Conservation (phyloP, 75 land plant genomes). For the Sequoia sempervirens region DNA sequence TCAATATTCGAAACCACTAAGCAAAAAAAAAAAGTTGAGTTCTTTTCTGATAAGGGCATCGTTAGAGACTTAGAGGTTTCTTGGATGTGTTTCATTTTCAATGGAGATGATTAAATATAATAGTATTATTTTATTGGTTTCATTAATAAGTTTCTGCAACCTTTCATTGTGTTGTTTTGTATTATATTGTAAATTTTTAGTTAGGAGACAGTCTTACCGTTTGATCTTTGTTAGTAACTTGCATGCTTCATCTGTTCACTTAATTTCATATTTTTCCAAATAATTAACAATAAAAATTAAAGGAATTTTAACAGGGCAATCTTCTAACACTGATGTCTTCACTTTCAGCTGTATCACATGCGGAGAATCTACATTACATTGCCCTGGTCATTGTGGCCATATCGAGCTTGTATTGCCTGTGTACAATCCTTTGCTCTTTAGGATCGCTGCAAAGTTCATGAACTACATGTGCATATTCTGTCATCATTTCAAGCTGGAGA, state of each 20-base stretch:
- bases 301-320: not conserved
- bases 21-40: not conserved
- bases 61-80: not conserved
- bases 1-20: not conserved
- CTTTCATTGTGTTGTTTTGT: not conserved
- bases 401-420: constrained; percentile 75
- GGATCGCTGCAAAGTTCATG: constrained; percentile 42
- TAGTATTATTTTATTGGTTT: not conserved
- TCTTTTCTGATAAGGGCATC: not conserved
- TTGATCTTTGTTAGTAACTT: not conserved
- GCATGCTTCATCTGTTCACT: not conserved
- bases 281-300: not conserved
- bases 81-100: not conserved
- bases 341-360: constrained; percentile 70
- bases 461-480: constrained; percentile 67
- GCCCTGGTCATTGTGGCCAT: constrained; percentile 94
- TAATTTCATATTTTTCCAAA: not conserved
- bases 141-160: not conserved
- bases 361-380: constrained; percentile 47
- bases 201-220: not conserved
- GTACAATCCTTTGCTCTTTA: constrained; percentile 81
- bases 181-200: not conserved
- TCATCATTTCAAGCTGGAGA: constrained; percentile 51
- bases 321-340: not conserved
- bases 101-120: not conserved